Evolutionary conservation across 1,139 yeast species (phyloP), one percentile per base, ranked within the genome.

Genomic region (Zygoascus meyerae): DNA sequence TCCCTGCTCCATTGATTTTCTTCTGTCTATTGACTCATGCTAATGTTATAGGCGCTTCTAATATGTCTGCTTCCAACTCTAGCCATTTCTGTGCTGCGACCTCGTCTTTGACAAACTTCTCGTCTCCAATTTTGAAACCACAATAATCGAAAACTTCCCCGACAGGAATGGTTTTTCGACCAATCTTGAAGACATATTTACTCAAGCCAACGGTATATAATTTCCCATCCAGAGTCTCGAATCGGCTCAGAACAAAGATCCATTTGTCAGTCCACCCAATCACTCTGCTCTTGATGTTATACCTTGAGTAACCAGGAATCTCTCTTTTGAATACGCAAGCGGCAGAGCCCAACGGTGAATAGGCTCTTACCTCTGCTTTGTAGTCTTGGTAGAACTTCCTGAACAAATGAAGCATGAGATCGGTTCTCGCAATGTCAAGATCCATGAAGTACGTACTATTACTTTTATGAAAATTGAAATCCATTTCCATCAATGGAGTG

Each of bases 221-320:
- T 6, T 69, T 73, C 34, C 66, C 66, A 36, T 56, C 57, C 12
- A 64, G 59, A 42, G 72, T 68, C 43, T 74, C 74, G 57, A 86
- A 85, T 56, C 78, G 74, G 30, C 86, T 78, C 42, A 85, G 57
- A 12, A 86, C 77, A 62, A 79, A 87, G 12, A 90, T 59, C 96
- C 96, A 87, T 64, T 89, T 89, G 33, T 75, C 70, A 65, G 86
- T 94, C 96, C 96, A 89, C 8, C 95, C 86, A 11, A 85, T 65
- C 28, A 90, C 72, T 45, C 79, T 71, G 1, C 84, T 75, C 38
- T 70, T 70, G 29, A 89, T 71, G 3, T 69, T 58, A 62, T 80
- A 90, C 32, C 60, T 59, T 50, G 76, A 78, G 59, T 81, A 85
- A 1, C 90, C 81, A 55, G 69, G 75, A 60, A 90, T 79, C 61